Evolutionary conservation across 345 rosid species (phyloP).

Genomic region (Clausena lansium): DNA sequence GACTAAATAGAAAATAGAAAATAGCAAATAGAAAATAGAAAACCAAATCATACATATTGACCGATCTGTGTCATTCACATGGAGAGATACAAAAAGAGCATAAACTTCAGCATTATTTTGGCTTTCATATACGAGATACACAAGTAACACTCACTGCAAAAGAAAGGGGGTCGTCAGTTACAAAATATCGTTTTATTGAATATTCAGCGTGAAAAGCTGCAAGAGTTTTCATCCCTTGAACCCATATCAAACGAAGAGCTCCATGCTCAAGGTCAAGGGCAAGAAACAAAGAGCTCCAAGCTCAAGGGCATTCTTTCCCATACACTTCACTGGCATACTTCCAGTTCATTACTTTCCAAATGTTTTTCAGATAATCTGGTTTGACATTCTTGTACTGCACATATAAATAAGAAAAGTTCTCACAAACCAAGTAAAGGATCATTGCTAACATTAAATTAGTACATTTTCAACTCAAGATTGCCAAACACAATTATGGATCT

Average conservation of each 20-base stretch:
- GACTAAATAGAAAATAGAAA: neutral
- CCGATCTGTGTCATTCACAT: neutral
- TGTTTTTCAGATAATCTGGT: conserved; percentile 87
- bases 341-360: conserved; percentile 96
- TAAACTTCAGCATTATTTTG: neutral
- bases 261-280: conserved; percentile 40
- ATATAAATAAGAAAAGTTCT: neutral
- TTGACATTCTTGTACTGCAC: conserved; percentile 87
- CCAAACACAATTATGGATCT: neutral
- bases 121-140: neutral
- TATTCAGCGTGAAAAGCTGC: neutral
- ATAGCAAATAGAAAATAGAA: neutral
- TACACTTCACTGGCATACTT: conserved; percentile 70
- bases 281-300: neutral
- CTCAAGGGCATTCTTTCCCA: conserved; percentile 52
- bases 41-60: neutral
- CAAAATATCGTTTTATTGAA: neutral
- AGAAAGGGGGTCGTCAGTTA: neutral
- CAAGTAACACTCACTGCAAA: neutral
- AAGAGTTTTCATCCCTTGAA: neutral
- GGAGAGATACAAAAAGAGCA: neutral
- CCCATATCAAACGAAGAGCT: neutral
- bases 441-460: neutral
- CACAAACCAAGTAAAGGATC: neutral
- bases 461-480: neutral